A percentile compares a stretch with the other conserved stretches of the same genome.
These are phyloP conservation scores for Cicer bijugum DNA, from an alignment of 306 rosid species.

Conservation along the genomic window DNA sequence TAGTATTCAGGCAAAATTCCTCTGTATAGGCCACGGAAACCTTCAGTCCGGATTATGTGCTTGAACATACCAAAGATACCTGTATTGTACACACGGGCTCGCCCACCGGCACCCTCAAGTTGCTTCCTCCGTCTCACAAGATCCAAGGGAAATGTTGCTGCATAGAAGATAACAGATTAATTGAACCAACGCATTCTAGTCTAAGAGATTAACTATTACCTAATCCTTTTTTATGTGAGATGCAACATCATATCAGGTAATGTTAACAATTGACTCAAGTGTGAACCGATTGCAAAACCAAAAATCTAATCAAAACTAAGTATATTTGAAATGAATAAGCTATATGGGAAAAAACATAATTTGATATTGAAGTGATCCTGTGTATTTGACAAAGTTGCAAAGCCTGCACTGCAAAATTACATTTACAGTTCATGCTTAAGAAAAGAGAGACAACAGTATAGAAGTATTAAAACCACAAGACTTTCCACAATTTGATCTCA, in stretches of 20 bases:
- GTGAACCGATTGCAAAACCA: constrained; percentile 30
- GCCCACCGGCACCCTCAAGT: constrained; percentile 96
- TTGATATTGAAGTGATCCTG: not conserved
- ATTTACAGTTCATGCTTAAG: not conserved
- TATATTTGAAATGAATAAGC: constrained; percentile 29
- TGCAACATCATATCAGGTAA: constrained; percentile 18
- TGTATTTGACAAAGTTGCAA: constrained; percentile 16
- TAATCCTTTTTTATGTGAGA: not conserved
- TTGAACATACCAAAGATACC: constrained; percentile 75
- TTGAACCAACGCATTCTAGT: constrained; percentile 37
- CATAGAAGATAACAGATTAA: constrained; percentile 53
- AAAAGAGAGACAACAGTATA: constrained; percentile 9
- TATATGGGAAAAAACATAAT: constrained; percentile 8
- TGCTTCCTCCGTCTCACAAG: constrained; percentile 96
- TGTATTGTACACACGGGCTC: constrained; percentile 82
- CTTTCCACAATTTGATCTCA: constrained; percentile 4
- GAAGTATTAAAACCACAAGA: not conserved
- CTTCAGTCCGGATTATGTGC: constrained; percentile 81
- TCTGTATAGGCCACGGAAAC: constrained; percentile 82
- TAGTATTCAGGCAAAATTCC: constrained; percentile 97
- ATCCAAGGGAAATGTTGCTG: constrained; percentile 98
- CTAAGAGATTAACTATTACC: not conserved
- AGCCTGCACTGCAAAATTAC: constrained; percentile 16
- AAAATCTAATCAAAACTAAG: constrained; percentile 14
- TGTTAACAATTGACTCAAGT: not conserved